phyloP scores from a whole-genome alignment of 441 rosid genomes.

The Pelargonium citronellum region DNA sequence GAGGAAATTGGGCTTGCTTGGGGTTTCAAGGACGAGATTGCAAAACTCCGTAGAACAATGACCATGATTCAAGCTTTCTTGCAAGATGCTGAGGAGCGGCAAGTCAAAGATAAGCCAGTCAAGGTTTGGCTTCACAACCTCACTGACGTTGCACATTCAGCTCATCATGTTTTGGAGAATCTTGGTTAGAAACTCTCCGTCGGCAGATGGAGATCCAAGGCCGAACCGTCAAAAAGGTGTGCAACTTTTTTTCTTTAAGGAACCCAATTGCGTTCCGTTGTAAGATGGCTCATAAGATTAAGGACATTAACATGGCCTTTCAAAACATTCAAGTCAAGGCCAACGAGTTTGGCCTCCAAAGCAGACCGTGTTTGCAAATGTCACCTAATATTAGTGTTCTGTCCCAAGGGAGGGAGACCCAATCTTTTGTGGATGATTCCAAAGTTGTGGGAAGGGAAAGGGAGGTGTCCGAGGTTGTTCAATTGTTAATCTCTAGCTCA shows the following conservation, averaged over 20 bases:
- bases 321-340: background rate
- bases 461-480: background rate
- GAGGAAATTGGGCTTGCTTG: background rate
- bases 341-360: background rate
- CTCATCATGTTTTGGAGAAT: background rate
- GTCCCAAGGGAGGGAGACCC: background rate
- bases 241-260: background rate
- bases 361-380: background rate
- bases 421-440: background rate
- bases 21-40: background rate
- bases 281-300: background rate
- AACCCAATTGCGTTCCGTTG: background rate
- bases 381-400: background rate
- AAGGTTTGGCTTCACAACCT: background rate
- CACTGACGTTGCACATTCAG: background rate
- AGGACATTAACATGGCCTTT: background rate
- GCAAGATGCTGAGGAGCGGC: constrained; percentile 7
- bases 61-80: background rate
- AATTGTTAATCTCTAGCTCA: background rate
- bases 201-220: background rate
- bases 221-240: background rate
- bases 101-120: background rate
- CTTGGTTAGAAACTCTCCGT: background rate
- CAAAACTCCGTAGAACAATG: background rate
- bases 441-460: background rate